Conservation (phyloP, 169 alveolate species). For the Toxoplasma gondii region DNA sequence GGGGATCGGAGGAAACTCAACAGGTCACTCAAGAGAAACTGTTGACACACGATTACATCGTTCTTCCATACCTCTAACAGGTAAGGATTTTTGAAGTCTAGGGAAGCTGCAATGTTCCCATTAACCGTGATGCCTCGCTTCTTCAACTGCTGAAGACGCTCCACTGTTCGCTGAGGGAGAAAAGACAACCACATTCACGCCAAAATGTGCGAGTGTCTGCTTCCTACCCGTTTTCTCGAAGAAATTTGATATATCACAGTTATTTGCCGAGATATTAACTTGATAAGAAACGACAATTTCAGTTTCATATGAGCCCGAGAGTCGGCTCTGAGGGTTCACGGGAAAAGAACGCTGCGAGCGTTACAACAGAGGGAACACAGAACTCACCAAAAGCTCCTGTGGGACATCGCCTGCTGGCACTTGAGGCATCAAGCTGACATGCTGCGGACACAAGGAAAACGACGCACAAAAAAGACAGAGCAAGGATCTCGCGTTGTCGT, state of each 20-base stretch:
- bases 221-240: no score
- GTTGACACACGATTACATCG: background rate
- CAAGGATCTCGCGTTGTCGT: no score
- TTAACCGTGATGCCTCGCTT: conserved; percentile 53
- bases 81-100: conserved; percentile 50
- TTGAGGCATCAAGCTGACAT: background rate
- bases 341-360: no score
- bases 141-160: conserved; percentile 46
- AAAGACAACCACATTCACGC: background rate
- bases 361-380: no score
- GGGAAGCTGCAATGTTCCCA: conserved; percentile 54
- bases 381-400: conserved; percentile 33
- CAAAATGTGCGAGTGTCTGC: no score
- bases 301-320: no score
- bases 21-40: no score
- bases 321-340: no score
- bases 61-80: conserved; percentile 29
- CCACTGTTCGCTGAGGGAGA: conserved; percentile 43
- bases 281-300: no score
- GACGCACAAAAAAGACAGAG: background rate
- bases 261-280: no score
- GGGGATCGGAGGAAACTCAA: no score
- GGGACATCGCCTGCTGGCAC: conserved; percentile 21
- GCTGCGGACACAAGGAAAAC: background rate
- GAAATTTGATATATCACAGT: no score